Conservation (phyloP, 106 monocot genomes). For the Apostasia ramifera region DNA sequence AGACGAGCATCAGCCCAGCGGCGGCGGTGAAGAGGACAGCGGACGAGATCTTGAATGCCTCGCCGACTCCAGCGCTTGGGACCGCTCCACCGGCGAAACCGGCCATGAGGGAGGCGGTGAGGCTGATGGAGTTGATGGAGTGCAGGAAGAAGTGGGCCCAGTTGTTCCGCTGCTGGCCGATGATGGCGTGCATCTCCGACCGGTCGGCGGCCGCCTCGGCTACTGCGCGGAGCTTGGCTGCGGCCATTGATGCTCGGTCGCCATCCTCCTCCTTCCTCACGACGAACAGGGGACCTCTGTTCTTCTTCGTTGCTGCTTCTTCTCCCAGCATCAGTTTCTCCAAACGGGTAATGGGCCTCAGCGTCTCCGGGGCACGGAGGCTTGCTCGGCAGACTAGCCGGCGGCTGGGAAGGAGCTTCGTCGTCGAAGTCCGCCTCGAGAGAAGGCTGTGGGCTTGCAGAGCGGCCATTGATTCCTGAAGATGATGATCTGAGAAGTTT, state of each 20-base stretch:
- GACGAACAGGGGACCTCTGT: too few relatives aligned
- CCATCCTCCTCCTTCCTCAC: neutral
- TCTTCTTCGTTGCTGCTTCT: too few relatives aligned
- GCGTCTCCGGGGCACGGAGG: too few relatives aligned
- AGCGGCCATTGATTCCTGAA: too few relatives aligned
- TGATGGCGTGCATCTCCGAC: slow-evolving; percentile 73
- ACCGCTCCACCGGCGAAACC: slow-evolving; percentile 18
- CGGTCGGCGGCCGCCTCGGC: slow-evolving; percentile 71
- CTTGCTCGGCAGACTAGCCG: too few relatives aligned
- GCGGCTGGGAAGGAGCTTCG: too few relatives aligned
- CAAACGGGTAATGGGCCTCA: too few relatives aligned
- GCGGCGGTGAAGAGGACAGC: slow-evolving; percentile 30
- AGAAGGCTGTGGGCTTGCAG: too few relatives aligned
- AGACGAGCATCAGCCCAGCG: slow-evolving; percentile 26
- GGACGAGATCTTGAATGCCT: slow-evolving; percentile 34
- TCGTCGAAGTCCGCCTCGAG: too few relatives aligned
- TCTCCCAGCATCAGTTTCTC: too few relatives aligned
- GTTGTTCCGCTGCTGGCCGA: slow-evolving; percentile 65
- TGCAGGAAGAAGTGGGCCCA: slow-evolving; percentile 67
- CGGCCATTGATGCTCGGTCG: neutral
- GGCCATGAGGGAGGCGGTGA: slow-evolving; percentile 54
- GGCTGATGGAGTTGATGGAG: slow-evolving; percentile 59
- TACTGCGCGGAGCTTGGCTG: slow-evolving; percentile 35
- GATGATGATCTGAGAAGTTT: too few relatives aligned
- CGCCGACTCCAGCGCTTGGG: neutral